phyloP scores from a whole-genome alignment of 2,329 filamentous ascomycete genomes.

The Cucurbitaria berberidis region DNA sequence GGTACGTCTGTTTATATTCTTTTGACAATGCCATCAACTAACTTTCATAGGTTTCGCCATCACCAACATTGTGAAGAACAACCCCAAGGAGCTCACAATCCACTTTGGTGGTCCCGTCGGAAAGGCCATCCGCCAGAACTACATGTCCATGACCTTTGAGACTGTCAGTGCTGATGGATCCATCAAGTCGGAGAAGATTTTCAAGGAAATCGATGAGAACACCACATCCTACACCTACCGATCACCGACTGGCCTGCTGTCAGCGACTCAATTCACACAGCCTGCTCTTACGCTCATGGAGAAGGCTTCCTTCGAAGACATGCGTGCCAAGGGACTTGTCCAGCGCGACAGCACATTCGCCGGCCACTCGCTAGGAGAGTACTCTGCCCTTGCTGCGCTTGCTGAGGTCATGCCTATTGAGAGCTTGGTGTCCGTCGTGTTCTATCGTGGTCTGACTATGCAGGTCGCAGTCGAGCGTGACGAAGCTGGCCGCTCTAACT shows the following conservation, averaged over 20 bases:
- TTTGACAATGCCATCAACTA: conserved; percentile 16
- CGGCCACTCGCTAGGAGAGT: conserved; percentile 96
- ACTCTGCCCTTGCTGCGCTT: conserved; percentile 92
- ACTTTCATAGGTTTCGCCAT: conserved; percentile 80
- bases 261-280: conserved; percentile 98
- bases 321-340: conserved; percentile 95
- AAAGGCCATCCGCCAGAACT: conserved; percentile 97
- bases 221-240: conserved; percentile 97
- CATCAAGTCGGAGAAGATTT: conserved; percentile 98
- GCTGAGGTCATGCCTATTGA: conserved; percentile 99
- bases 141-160: conserved; percentile 99
- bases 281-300: conserved; percentile 98
- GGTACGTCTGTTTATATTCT: conserved; percentile 60
- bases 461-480: conserved; percentile 98
- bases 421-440: conserved; percentile 95
- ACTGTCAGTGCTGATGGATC: conserved; percentile 90
- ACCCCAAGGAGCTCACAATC: conserved; percentile 97
- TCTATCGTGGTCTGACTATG: conserved; percentile 99
- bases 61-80: conserved; percentile 99
- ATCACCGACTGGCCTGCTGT: conserved; percentile 91
- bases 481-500: conserved; percentile 90
- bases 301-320: conserved; percentile 99
- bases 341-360: conserved; percentile 97
- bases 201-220: conserved; percentile 94
- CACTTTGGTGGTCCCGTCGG: conserved; percentile 96